These are phyloP conservation scores for Phytophthora fragariae DNA, from an alignment of 352 stramenopile species.

Conservation along the genomic window DNA sequence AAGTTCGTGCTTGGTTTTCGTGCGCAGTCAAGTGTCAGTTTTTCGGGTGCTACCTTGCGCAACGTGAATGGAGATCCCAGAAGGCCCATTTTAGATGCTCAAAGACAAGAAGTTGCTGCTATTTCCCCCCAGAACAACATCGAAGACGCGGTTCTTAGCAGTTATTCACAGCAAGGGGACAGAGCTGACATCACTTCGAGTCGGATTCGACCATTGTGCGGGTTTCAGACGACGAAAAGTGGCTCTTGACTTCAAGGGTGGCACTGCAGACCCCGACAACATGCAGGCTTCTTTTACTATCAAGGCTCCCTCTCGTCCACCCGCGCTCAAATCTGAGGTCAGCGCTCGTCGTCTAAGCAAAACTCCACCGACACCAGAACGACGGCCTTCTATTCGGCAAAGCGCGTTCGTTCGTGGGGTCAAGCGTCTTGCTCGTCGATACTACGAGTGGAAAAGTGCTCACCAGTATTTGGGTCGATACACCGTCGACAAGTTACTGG, in stretches of 20 bases:
- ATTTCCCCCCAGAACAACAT: not conserved
- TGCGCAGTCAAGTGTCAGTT: too few relatives aligned
- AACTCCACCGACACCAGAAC: not conserved
- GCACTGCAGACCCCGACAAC: not conserved
- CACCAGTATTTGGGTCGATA: conserved; percentile 35
- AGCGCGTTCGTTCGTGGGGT: not conserved
- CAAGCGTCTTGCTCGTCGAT: conserved; percentile 5
- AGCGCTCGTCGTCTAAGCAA: conserved; percentile 3
- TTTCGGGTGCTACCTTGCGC: too few relatives aligned
- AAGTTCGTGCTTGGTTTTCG: not conserved
- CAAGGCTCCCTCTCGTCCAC: not conserved
- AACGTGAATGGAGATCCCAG: not conserved
- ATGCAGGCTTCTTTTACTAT: not conserved
- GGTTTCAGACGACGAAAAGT: not conserved
- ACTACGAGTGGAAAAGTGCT: conserved; percentile 23
- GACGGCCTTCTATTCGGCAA: conserved; percentile 9
- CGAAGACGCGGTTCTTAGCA: not conserved
- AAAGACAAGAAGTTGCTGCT: not conserved
- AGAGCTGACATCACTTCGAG: not conserved
- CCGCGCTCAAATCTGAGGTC: not conserved
- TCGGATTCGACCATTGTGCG: conserved; percentile 3
- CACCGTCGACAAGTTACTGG: conserved; percentile 33
- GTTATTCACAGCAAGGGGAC: not conserved
- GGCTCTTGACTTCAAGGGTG: not conserved
- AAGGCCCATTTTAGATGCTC: not conserved